phyloP scores from a whole-genome alignment of 2,329 filamentous ascomycete species.

The Stachybotrys echinatus region DNA sequence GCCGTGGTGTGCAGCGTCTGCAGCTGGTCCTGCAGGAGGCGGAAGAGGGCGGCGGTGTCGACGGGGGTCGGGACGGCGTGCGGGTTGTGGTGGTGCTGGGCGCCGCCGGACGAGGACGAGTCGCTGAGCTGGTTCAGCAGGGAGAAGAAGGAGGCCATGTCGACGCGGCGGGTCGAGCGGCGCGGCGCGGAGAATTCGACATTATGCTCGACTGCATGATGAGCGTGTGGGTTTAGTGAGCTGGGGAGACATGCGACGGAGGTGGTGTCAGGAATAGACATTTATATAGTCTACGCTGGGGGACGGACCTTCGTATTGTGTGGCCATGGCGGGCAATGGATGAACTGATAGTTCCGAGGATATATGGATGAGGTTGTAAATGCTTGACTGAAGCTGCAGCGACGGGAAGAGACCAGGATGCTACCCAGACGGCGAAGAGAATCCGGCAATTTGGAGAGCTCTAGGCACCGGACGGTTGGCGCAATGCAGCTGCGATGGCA shows the following conservation, averaged over 20 bases:
- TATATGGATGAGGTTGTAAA: too few species aligned
- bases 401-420: too few species aligned
- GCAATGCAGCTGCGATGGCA: not conserved
- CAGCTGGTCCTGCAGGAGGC: conserved; percentile 55
- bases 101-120: conserved; percentile 23
- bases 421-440: too few species aligned
- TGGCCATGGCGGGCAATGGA: conserved; percentile 38
- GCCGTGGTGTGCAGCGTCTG: conserved; percentile 43
- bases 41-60: conserved; percentile 52
- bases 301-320: conserved; percentile 57
- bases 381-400: too few species aligned
- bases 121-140: conserved; percentile 49
- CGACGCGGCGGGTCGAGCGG: conserved; percentile 45
- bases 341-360: not conserved
- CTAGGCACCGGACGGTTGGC: not conserved
- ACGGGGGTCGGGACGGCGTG: conserved; percentile 56
- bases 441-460: not conserved
- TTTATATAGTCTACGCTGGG: too few species aligned
- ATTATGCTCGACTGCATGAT: conserved; percentile 64
- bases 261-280: not conserved
- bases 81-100: conserved; percentile 41
- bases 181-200: conserved; percentile 40
- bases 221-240: too few species aligned
- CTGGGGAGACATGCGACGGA: conserved; percentile 2
- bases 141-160: conserved; percentile 60